Conservation (phyloP, 2,329 filamentous ascomycete species). For the Akanthomyces uredinophilus region DNA sequence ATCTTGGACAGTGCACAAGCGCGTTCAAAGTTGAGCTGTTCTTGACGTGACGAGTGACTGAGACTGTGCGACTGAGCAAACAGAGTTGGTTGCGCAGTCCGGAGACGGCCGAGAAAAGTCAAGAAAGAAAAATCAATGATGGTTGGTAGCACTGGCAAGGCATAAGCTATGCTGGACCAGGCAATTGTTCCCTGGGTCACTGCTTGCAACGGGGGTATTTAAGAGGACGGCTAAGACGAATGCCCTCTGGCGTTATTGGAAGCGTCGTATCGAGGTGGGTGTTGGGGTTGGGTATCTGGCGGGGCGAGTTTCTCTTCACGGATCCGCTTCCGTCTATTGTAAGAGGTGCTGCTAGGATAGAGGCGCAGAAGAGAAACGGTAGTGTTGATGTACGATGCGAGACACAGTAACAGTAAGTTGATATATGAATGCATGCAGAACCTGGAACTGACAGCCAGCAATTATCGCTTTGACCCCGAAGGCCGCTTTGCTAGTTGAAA, state of each 20-base stretch:
- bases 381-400: neutral
- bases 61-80: neutral
- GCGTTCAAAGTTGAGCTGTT: neutral
- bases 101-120: neutral
- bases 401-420: neutral
- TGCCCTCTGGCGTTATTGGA: neutral
- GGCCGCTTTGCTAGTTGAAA: neutral
- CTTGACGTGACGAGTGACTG: neutral
- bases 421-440: neutral
- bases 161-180: neutral
- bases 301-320: constrained; percentile 7
- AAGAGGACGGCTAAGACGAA: neutral
- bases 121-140: neutral
- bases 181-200: neutral
- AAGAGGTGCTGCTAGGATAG: neutral
- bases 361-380: neutral
- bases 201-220: constrained; percentile 3
- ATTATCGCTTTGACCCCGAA: neutral
- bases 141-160: neutral
- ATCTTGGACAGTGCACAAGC: constrained; percentile 12
- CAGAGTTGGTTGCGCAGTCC: neutral
- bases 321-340: constrained; percentile 12
- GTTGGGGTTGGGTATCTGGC: constrained; percentile 7
- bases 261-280: constrained; percentile 5
- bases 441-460: too few species aligned